Evolutionary conservation across 257 asterid genomes (phyloP).

Genomic region (Thymus mandschuricus): DNA sequence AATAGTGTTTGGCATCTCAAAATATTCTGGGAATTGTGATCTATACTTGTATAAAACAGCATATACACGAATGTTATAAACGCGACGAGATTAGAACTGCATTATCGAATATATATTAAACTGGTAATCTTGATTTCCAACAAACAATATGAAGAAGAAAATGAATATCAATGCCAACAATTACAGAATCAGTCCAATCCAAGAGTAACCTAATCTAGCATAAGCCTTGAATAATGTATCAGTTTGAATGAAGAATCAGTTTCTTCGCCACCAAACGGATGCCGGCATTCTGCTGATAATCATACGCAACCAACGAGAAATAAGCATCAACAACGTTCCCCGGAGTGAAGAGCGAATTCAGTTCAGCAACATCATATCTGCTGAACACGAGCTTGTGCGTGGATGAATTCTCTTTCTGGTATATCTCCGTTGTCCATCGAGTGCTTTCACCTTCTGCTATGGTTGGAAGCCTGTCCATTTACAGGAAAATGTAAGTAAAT

Average conservation of each 20-base stretch:
- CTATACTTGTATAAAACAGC: too few species aligned
- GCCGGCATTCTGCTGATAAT: constrained; percentile 82
- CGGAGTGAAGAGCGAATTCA: constrained; percentile 54
- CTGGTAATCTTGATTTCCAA: not conserved
- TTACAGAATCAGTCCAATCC: constrained; percentile 25
- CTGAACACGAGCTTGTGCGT: constrained; percentile 60
- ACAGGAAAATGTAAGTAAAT: constrained; percentile 15
- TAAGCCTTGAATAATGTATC: constrained; percentile 19
- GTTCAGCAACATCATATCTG: constrained; percentile 55
- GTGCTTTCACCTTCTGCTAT: constrained; percentile 51
- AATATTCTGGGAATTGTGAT: not conserved
- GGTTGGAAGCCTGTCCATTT: constrained; percentile 68
- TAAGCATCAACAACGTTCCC: constrained; percentile 73
- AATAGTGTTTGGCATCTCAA: not conserved
- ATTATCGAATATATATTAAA: not conserved
- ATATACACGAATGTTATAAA: not conserved
- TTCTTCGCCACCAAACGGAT: constrained; percentile 75
- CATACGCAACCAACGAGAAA: constrained; percentile 74
- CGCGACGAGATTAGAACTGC: not conserved
- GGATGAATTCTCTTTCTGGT: constrained; percentile 56
- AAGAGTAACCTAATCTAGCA: constrained; percentile 17
- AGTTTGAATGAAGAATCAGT: constrained; percentile 57
- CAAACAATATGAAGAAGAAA: constrained; percentile 7
- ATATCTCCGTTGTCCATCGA: constrained; percentile 72
- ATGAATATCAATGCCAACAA: constrained; percentile 1